Conservation (phyloP, 768 basidiomycete genomes). For the Tricholoma sp. region DNA sequence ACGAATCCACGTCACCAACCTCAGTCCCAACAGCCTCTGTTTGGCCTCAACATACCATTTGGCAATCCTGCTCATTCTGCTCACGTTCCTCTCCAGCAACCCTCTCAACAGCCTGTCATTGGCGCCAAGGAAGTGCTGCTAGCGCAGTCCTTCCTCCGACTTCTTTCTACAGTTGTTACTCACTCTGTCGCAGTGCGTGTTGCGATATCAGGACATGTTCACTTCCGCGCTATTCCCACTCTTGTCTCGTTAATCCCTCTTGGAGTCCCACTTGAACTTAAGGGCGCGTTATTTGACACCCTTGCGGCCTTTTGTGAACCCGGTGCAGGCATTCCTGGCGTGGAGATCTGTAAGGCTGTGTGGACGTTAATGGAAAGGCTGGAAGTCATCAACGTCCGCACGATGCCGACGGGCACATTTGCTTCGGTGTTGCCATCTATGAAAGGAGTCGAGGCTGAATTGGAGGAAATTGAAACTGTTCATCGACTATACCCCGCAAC, state of each 20-base stretch:
- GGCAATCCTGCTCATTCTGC: slow-evolving; percentile 25
- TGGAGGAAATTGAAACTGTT: slow-evolving; percentile 82
- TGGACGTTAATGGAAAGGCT: slow-evolving; percentile 83
- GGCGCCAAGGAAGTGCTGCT: slow-evolving; percentile 71
- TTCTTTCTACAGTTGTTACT: slow-evolving; percentile 71
- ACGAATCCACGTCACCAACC: slow-evolving; percentile 41
- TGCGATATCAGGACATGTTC: slow-evolving; percentile 69
- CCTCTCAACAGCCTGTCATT: slow-evolving; percentile 44
- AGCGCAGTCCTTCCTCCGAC: slow-evolving; percentile 75
- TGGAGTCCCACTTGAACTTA: slow-evolving; percentile 84
- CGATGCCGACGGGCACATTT: slow-evolving; percentile 30
- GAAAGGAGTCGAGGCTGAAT: slow-evolving; percentile 80
- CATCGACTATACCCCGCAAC: slow-evolving; percentile 84
- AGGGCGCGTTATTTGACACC: slow-evolving; percentile 79
- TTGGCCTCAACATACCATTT: slow-evolving; percentile 17
- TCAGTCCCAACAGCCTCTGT: slow-evolving; percentile 29
- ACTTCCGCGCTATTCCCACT: slow-evolving; percentile 79
- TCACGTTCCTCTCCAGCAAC: slow-evolving; percentile 31
- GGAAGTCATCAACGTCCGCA: slow-evolving; percentile 77
- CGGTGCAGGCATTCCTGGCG: slow-evolving; percentile 65
- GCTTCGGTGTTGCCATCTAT: slow-evolving; percentile 47
- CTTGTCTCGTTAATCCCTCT: slow-evolving; percentile 75
- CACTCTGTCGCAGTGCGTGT: slow-evolving; percentile 75
- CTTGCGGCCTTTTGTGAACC: slow-evolving; percentile 80
- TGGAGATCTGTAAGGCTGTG: slow-evolving; percentile 77